Evolutionary conservation across 2,329 filamentous ascomycete genomes (phyloP).

Genomic region (Epicoccum nigrum): DNA sequence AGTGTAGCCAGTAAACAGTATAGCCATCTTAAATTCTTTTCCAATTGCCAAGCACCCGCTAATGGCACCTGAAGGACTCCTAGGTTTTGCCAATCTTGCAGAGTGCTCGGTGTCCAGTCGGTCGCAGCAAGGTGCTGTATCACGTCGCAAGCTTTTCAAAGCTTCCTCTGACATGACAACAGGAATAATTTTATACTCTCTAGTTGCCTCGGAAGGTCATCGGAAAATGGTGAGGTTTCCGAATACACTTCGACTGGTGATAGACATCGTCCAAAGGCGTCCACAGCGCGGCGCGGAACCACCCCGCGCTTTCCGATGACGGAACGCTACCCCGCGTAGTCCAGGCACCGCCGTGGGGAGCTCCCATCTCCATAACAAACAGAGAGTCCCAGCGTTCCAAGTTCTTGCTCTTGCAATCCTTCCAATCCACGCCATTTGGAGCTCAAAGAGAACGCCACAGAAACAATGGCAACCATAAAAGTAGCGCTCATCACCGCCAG

Average conservation of each 20-base stretch:
- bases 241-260: background rate
- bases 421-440: background rate
- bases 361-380: slow-evolving; percentile 1
- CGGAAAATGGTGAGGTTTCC: background rate
- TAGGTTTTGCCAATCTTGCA: no score
- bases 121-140: no score
- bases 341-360: background rate
- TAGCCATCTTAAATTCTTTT: no score
- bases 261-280: background rate
- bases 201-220: background rate
- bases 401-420: background rate
- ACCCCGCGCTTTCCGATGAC: slow-evolving; percentile 15
- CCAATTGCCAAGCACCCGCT: no score
- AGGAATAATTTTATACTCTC: no score
- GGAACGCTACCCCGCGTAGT: slow-evolving; percentile 19
- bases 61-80: no score
- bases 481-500: slow-evolving; percentile 57
- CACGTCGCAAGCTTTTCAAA: no score
- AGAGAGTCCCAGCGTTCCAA: background rate
- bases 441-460: background rate
- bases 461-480: slow-evolving; percentile 48
- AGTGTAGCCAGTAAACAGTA: no score
- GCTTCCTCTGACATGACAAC: no score
- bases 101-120: no score
- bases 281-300: slow-evolving; percentile 5